Evolutionary conservation across 1,284 basidiomycete species (phyloP), one percentile per base, ranked within the genome.

Genomic region (Trichosporon inkin): DNA sequence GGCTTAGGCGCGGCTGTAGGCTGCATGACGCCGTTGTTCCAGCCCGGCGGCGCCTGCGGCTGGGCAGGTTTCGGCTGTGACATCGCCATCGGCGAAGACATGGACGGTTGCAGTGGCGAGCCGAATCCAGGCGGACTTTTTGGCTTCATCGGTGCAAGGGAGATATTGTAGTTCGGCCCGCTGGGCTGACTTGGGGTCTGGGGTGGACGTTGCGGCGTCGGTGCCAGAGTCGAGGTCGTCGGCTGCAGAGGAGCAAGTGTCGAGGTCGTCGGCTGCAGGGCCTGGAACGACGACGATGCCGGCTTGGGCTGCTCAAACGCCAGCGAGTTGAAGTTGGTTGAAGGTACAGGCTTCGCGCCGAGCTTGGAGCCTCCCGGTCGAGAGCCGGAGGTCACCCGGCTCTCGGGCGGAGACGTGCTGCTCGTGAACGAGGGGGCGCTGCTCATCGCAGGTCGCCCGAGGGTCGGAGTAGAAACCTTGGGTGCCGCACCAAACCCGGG

Each of bases 121-220:
- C 40, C 37, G 22, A 53, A 49, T 16, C 39, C 53, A 1, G 59
- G 59, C 17, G 59, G 49, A n/a, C n/a, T 28, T 40, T 55, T 52
- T 52, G 56, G 68, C n/a, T 63, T 51, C 61, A 71, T 71, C 1
- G 73, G 69, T 4, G 71, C 47, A 4, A 78, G 60, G 10, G 67
- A 70, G 16, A 79, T 57, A 57, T 71, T 76, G 59, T 79, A 79
- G 60, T 78, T 77, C 11, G 76, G 73, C 24, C 70, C 72, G 52
- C 28, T 58, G 17, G 39, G 17, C 10, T 17, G 11, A n/a, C 35
- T 6, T 3, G 37, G 11, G 6, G 56, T 17, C 22, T 36, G 17
- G 36, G 22, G 6, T 13, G 47, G n/a, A 22, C 40, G 28, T 14
- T 10, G 28, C 13, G 53, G 38, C 16, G 49, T 19, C 5, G 58